A percentile compares a stretch with the other conserved stretches of the same genome.
Evolutionary conservation across 2,329 filamentous ascomycete species (phyloP).

Genomic region (Lasiodiplodia theobromae): DNA sequence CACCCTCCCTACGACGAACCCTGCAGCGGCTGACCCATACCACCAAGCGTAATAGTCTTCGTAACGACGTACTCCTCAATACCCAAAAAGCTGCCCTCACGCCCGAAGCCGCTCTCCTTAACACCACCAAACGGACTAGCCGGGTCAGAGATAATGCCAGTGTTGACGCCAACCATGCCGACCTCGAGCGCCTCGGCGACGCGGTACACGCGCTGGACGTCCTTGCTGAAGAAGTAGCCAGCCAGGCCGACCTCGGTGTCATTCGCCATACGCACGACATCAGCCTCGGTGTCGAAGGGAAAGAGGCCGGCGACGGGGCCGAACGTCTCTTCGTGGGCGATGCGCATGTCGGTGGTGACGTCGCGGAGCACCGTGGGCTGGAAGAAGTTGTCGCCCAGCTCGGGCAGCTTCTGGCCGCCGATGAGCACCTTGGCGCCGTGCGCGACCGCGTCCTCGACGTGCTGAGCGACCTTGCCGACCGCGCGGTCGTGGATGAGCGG

Average conservation of each 20-base stretch:
- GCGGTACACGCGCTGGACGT: slow-evolving; percentile 65
- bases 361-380: slow-evolving; percentile 87
- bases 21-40: slow-evolving; percentile 66
- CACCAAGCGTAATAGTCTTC: slow-evolving; percentile 63
- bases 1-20: slow-evolving; percentile 35
- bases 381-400: slow-evolving; percentile 86
- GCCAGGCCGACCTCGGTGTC: slow-evolving; percentile 83
- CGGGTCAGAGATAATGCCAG: slow-evolving; percentile 57
- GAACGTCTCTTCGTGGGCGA: slow-evolving; percentile 91
- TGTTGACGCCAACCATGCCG: slow-evolving; percentile 78
- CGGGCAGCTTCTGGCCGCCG: slow-evolving; percentile 72
- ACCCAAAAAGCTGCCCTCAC: slow-evolving; percentile 57
- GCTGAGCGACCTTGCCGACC: slow-evolving; percentile 76
- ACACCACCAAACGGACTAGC: slow-evolving; percentile 58
- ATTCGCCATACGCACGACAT: slow-evolving; percentile 87
- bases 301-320: slow-evolving; percentile 92
- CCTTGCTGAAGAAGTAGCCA: slow-evolving; percentile 86
- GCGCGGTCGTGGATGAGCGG: slow-evolving; percentile 87
- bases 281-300: slow-evolving; percentile 84
- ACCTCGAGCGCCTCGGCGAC: slow-evolving; percentile 75
- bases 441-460: slow-evolving; percentile 78
- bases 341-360: slow-evolving; percentile 84
- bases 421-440: slow-evolving; percentile 79
- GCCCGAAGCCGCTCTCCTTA: slow-evolving; percentile 56
- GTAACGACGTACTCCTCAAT: slow-evolving; percentile 58